Percentiles rank a stretch among this genome's conserved stretches.
phyloP scores from a whole-genome alignment of 2,329 filamentous ascomycete species.

The Trichoderma lentiforme region DNA sequence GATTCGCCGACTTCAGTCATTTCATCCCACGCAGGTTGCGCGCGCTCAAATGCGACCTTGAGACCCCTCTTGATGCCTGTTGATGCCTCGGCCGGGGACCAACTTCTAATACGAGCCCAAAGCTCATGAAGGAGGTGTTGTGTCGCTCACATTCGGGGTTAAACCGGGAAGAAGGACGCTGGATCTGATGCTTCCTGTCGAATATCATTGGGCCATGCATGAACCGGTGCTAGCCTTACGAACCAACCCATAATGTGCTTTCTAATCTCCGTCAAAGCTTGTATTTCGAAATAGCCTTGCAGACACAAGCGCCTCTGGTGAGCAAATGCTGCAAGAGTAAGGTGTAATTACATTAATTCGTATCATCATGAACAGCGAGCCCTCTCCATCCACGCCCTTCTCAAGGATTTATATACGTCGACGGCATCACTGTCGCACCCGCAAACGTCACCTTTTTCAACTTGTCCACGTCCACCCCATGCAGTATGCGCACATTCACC shows the following conservation, averaged over 20 bases:
- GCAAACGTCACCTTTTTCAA: neutral
- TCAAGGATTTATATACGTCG: neutral
- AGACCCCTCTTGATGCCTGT: neutral
- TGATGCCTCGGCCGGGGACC: neutral
- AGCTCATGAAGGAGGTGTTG: neutral
- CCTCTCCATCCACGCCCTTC: too few species aligned
- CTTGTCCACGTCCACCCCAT: neutral
- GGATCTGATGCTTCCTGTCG: too few species aligned
- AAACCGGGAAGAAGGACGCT: neutral
- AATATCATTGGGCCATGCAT: neutral
- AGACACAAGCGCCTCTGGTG: neutral
- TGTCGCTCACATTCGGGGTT: neutral
- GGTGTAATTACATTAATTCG: neutral
- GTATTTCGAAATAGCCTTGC: neutral
- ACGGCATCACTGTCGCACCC: neutral
- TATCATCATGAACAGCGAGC: neutral
- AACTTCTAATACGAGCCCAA: neutral
- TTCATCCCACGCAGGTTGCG: neutral
- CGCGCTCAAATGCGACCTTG: neutral
- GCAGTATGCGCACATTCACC: slow-evolving; percentile 37
- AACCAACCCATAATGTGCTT: neutral
- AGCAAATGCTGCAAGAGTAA: neutral
- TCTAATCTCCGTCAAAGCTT: neutral
- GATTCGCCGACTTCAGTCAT: neutral
- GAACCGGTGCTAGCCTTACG: neutral